phyloP scores from a whole-genome alignment of 768 basidiomycete species.

The Boletus reticuloceps region DNA sequence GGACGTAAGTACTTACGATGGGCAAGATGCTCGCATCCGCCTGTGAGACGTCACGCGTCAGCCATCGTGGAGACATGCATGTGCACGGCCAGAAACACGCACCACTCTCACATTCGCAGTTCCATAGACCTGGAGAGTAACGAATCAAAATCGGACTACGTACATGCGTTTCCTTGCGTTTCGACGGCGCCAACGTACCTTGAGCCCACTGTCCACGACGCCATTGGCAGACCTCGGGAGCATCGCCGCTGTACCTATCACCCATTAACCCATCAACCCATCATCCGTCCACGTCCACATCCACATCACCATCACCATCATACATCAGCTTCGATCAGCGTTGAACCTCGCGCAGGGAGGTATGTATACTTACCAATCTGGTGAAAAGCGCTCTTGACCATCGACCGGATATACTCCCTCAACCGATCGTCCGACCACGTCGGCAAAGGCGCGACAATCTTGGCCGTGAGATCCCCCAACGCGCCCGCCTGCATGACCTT shows the following conservation, averaged over 20 bases:
- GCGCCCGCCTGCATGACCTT: conserved; percentile 14
- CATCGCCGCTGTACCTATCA: conserved; percentile 4
- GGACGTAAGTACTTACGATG: conserved; percentile 5
- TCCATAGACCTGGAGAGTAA: conserved; percentile 11
- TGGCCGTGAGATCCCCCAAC: conserved; percentile 8
- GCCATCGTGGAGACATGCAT: background rate
- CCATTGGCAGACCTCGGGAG: conserved; percentile 17
- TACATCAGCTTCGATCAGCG: too few relatives aligned
- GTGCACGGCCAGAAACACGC: background rate
- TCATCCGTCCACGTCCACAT: too few relatives aligned
- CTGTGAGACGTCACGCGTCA: background rate
- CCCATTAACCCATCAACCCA: too few relatives aligned
- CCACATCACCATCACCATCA: too few relatives aligned
- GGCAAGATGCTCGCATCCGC: conserved; percentile 18
- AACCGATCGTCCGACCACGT: conserved; percentile 15
- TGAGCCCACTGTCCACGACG: conserved; percentile 12
- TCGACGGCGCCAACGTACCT: background rate
- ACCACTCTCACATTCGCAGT: conserved; percentile 14
- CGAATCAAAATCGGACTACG: too few relatives aligned
- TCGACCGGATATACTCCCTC: conserved; percentile 9
- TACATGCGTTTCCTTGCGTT: too few relatives aligned
- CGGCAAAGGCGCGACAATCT: conserved; percentile 14
- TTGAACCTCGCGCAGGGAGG: too few relatives aligned
- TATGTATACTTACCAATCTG: background rate
- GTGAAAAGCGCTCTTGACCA: conserved; percentile 5